phyloP scores from a whole-genome alignment of 2,329 filamentous ascomycete species.

The Aspergillus phoenicis region DNA sequence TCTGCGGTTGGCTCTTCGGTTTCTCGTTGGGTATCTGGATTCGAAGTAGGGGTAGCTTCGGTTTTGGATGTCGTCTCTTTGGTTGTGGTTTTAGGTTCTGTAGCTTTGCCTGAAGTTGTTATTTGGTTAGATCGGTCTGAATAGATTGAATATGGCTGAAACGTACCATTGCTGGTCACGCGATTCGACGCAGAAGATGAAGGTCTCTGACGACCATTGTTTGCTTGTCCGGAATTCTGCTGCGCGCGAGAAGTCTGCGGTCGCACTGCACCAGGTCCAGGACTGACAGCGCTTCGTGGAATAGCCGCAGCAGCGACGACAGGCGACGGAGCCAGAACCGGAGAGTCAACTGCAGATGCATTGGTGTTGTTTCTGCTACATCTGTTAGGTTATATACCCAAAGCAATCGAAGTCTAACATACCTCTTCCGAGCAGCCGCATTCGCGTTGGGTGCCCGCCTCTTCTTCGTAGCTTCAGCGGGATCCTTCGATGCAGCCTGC shows the following conservation, averaged over 20 bases:
- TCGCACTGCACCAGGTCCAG: constrained; percentile 60
- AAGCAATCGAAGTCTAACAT: constrained; percentile 22
- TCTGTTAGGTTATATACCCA: constrained; percentile 13
- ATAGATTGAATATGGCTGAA: constrained; percentile 26
- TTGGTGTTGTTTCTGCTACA: constrained; percentile 49
- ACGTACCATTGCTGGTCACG: constrained; percentile 55
- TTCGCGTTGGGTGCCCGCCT: constrained; percentile 74
- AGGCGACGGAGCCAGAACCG: constrained; percentile 74
- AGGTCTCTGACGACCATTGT: constrained; percentile 58
- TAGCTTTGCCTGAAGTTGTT: constrained; percentile 34
- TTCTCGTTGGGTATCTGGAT: constrained; percentile 35
- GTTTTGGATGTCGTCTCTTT: constrained; percentile 48
- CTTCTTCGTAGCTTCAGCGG: constrained; percentile 68
- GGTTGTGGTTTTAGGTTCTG: constrained; percentile 57
- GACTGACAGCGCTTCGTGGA: constrained; percentile 64
- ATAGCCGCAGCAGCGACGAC: constrained; percentile 65
- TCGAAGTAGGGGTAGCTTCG: constrained; percentile 38
- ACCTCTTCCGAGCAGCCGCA: constrained; percentile 72
- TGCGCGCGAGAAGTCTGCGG: constrained; percentile 71
- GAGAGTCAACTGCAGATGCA: constrained; percentile 61
- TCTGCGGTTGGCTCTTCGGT: constrained; percentile 28
- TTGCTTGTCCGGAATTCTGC: constrained; percentile 71
- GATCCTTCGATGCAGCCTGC: constrained; percentile 60
- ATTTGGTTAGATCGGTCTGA: constrained; percentile 23
- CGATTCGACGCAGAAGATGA: constrained; percentile 65